Base-by-base conservation (phyloP, 1,139 yeast species). In the Saccharomycopsis phalli region DNA sequence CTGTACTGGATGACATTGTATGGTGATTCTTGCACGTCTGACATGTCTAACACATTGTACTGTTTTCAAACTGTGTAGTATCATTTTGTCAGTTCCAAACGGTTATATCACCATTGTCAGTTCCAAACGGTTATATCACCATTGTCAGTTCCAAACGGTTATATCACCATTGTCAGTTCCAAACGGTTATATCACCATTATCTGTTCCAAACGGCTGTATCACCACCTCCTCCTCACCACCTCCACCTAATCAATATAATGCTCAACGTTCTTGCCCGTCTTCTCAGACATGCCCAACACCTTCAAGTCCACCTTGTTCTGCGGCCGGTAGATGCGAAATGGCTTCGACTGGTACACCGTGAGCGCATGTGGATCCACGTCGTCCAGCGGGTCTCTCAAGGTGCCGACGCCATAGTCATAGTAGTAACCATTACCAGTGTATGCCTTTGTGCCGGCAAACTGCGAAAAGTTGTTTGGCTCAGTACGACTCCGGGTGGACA, bases 261-360 rank as follows among this genome's bases (percentile, higher is more conserved):
- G 48, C 6, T 43, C 36, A 16, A 45, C 30, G 13, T 33, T 17
- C 18, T 40, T 45, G 6, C 46, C 44, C 10, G 37, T 41, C 23
- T 34, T 37, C 22, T 45, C 46, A 3, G 42, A 37, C 11, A 45
- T 35, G 11, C 48, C 48, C 13, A 45, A 30, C 23, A 45, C 26
- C 25, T 45, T 45, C 48, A 46, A 45, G 19, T 45, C 48, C 39
- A 40, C 37, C 23, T 40, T 42, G 22, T 42, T 45, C 34, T 40
- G 44, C 6, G 48, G 47, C 23, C 38, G 34, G 36, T 45, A 45
- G 22, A 45, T 26, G 27, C 43, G 38, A 25, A 37, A 35, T 2
- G 47, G 45, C 19, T 38, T 41, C 4, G 38, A 17, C 26, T 44
- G 47, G 21, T 44, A 44, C 6, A 44, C 38, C 7, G 42, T 41